These are phyloP conservation scores for Cyclotella kingstonii DNA, from an alignment of 108 stramenopile species.

Conservation along the genomic window DNA sequence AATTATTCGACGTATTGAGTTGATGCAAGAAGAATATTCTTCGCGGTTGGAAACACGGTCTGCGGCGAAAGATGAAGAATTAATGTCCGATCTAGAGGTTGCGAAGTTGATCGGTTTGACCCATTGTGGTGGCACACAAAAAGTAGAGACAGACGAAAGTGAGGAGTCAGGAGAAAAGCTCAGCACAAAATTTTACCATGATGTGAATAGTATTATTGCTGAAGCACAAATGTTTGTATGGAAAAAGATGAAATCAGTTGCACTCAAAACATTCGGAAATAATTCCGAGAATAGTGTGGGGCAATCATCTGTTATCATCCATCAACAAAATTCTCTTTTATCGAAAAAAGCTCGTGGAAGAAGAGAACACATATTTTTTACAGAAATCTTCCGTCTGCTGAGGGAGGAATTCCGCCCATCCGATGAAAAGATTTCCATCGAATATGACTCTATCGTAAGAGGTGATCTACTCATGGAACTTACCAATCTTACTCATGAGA, in stretches of 20 bases:
- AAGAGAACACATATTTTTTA: conserved; percentile 13
- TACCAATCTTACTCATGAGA: conserved; percentile 41
- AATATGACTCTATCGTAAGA: not conserved
- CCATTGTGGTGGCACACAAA: not conserved
- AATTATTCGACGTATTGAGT: conserved; percentile 47
- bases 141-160: not conserved
- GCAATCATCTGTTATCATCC: not conserved
- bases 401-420: conserved; percentile 25
- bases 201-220: conserved; percentile 11
- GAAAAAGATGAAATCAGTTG: conserved; percentile 16
- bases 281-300: not conserved
- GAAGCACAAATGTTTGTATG: conserved; percentile 20
- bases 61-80: conserved; percentile 11
- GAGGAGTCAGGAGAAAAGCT: not conserved
- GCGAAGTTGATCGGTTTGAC: conserved; percentile 35
- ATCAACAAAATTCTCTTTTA: conserved; percentile 9
- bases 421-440: conserved; percentile 2
- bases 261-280: conserved; percentile 19
- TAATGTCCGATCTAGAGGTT: conserved; percentile 33
- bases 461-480: not conserved
- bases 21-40: conserved; percentile 2
- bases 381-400: conserved; percentile 17
- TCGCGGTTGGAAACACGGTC: not conserved
- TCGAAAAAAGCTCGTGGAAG: conserved; percentile 17
- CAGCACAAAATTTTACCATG: not conserved